Base-by-base conservation (phyloP, 306 rosid genomes). In the Vicia sativa region DNA sequence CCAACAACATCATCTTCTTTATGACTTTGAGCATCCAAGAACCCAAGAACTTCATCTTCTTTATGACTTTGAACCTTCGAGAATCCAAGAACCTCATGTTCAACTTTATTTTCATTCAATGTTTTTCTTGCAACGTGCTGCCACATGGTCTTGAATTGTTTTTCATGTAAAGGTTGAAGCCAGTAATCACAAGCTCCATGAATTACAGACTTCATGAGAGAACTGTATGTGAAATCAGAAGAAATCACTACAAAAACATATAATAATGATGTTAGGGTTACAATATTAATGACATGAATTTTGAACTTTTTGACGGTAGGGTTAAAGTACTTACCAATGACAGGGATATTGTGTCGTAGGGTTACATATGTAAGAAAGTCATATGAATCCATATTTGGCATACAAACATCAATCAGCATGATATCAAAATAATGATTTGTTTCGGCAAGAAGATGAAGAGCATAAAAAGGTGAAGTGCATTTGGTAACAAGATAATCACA, bases 361-460 rank as follows among this genome's bases (percentile, higher is more conserved):
- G 45, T 81, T 63, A 78, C 72, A 18, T 11, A 76, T 10, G 79
- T 74, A 26, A 87, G 79, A 46, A 89, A 87, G 7, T 79, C 68
- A 74, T 63, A 81, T 3, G 83, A 87, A 73, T 89, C 85, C 84
- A 85, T 79, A 35, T 78, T 76, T 34, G 89, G 86, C 91, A 89
- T 85, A 29, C 80, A 78, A 72, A 79, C 87, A 34, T 83, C 96
- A 21, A 88, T 78, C 26, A 89, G 56, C 25, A 89, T 75, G 59
- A 87, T 73, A 71, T 89, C 92, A 55, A 85, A 73, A 66, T 14
- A 53, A 10, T 42, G 78, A 21, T 72, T 83, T 15, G 34, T 83
- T 82, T 83, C 87, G 11, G 6, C 35, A 5, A 89, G 53, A 62
- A 79, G 77, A 62, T 78, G 66, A 79, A 85, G 72, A 57, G 93